Percentiles rank a stretch among this genome's conserved stretches.
Conservation (phyloP, 1,284 basidiomycete species). For the Sphagnurus paluster region DNA sequence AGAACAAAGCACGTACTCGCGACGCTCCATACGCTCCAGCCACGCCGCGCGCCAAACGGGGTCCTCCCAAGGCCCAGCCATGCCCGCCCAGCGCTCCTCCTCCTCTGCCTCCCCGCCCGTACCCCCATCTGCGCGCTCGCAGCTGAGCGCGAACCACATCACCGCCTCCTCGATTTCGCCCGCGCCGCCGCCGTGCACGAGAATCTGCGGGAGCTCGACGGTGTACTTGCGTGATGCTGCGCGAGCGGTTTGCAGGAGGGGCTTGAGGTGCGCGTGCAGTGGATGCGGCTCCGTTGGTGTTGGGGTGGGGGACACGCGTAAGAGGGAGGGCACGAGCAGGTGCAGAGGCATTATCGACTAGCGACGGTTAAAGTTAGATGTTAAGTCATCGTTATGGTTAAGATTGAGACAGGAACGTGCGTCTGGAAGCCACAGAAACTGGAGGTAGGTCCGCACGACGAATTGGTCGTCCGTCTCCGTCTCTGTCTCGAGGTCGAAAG, state of each 20-base stretch:
- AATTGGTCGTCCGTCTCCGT: slow-evolving; percentile 46
- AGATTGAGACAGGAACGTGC: slow-evolving; percentile 32
- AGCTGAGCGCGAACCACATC: slow-evolving; percentile 69
- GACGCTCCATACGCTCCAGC: slow-evolving; percentile 64
- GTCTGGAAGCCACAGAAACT: slow-evolving; percentile 77
- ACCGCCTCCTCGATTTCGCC: slow-evolving; percentile 66
- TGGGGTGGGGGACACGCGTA: slow-evolving; percentile 39
- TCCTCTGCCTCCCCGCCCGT: no score
- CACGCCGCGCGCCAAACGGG: slow-evolving; percentile 54
- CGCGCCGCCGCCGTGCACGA: slow-evolving; percentile 54
- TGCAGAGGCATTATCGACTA: slow-evolving; percentile 71
- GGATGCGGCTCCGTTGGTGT: slow-evolving; percentile 42
- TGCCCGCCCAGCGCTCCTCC: slow-evolving; percentile 23
- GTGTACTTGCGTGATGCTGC: slow-evolving; percentile 62
- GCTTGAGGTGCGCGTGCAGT: slow-evolving; percentile 55
- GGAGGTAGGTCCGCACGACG: slow-evolving; percentile 59
- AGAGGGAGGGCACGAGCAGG: slow-evolving; percentile 54
- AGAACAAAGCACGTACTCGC: slow-evolving; percentile 62
- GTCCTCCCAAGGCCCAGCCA: slow-evolving; percentile 41
- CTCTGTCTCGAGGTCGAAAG: slow-evolving; percentile 38
- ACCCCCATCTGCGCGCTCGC: no score
- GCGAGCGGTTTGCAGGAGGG: slow-evolving; percentile 60
- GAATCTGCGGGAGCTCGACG: slow-evolving; percentile 55
- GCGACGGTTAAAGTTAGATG: no score
- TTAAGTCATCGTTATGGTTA: no score